These are phyloP conservation scores for Leccinum barrowsii DNA, from an alignment of 768 basidiomycete genomes.

Conservation along the genomic window DNA sequence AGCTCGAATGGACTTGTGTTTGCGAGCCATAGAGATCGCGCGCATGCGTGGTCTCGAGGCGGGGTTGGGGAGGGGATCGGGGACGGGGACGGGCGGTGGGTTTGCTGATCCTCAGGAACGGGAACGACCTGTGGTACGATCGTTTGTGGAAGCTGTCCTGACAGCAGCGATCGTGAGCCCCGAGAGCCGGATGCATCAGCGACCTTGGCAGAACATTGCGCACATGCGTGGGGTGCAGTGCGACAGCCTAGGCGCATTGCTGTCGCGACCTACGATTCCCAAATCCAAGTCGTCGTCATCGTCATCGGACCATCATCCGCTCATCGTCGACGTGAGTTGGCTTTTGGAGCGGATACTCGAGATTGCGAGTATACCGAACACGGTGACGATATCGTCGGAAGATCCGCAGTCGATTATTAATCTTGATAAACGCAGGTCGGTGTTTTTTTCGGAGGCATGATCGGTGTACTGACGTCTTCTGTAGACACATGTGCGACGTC, in stretches of 20 bases:
- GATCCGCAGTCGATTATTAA: constrained; percentile 65
- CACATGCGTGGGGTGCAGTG: constrained; percentile 54
- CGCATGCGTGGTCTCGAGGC: constrained; percentile 55
- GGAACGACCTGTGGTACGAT: constrained; percentile 66
- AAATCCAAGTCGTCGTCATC: constrained; percentile 27
- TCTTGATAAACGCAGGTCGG: constrained; percentile 78
- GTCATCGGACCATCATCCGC: constrained; percentile 39
- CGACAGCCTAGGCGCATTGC: constrained; percentile 57
- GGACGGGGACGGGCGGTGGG: constrained; percentile 3
- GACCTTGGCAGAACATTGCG: constrained; percentile 78
- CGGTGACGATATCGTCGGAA: constrained; percentile 51
- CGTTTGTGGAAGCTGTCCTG: constrained; percentile 76
- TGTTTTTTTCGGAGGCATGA: background rate
- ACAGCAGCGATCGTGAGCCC: constrained; percentile 74
- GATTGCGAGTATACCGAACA: constrained; percentile 70
- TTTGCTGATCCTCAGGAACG: constrained; percentile 44
- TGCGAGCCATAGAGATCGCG: constrained; percentile 72
- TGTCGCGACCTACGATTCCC: constrained; percentile 49
- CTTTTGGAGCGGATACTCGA: constrained; percentile 78
- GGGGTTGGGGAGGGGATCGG: constrained; percentile 1
- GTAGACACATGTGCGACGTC: constrained; percentile 65
- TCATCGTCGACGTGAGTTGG: constrained; percentile 81
- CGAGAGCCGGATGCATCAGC: constrained; percentile 72
- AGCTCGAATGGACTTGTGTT: constrained; percentile 65
- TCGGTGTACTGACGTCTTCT: constrained; percentile 13